These are phyloP conservation scores for Fusarium mangiferae DNA, from an alignment of 2,329 filamentous ascomycete genomes.

Conservation along the genomic window DNA sequence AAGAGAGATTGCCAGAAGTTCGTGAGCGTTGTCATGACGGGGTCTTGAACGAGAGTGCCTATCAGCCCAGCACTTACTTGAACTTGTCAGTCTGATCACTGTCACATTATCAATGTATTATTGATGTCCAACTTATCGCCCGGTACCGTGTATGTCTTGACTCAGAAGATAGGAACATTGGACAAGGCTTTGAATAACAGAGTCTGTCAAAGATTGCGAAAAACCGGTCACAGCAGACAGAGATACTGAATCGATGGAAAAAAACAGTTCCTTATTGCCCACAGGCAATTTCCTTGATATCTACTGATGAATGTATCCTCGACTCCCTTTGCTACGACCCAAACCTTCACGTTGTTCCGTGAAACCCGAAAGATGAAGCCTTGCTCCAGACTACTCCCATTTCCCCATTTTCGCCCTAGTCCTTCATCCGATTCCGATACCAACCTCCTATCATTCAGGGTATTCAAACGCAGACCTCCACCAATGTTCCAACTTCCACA, in stretches of 20 bases:
- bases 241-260: neutral
- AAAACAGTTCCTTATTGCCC: neutral
- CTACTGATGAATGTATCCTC: neutral
- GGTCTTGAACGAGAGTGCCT: too few relatives aligned
- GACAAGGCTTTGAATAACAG: neutral
- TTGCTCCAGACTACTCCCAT: neutral
- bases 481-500: conserved; percentile 21
- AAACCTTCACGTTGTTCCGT: neutral
- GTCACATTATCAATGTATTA: neutral
- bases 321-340: conserved; percentile 12
- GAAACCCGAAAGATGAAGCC: neutral
- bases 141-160: neutral
- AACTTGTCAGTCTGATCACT: neutral
- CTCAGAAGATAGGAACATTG: too few relatives aligned
- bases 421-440: neutral
- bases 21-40: too few relatives aligned
- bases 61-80: neutral
- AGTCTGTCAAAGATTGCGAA: too few relatives aligned
- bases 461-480: conserved; percentile 30
- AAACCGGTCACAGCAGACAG: neutral
- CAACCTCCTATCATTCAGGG: conserved; percentile 3
- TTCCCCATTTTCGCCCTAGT: neutral
- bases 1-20: too few relatives aligned
- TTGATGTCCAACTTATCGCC: neutral
- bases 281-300: neutral